Conservation (phyloP, 2,329 filamentous ascomycete species). For the Colletotrichum sp. region DNA sequence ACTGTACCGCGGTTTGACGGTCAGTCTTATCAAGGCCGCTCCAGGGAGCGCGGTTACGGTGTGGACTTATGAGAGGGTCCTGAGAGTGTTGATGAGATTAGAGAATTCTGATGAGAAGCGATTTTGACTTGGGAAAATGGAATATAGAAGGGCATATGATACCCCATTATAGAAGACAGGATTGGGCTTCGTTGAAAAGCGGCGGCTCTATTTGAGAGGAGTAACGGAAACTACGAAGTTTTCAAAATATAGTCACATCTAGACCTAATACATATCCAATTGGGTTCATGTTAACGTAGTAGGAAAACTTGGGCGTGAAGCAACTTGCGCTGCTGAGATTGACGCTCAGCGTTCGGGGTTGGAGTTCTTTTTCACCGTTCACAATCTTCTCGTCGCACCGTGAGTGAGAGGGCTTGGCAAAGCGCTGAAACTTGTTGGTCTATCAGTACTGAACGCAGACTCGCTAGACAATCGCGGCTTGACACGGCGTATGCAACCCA, state of each 20-base stretch:
- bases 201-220: background rate
- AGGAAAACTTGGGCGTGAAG: background rate
- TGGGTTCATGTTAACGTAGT: background rate
- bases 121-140: background rate
- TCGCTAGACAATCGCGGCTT: background rate
- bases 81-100: constrained; percentile 61
- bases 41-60: constrained; percentile 92
- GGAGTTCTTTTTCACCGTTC: background rate
- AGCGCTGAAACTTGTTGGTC: background rate
- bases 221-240: background rate
- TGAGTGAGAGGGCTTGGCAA: background rate
- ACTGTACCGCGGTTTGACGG: constrained; percentile 85
- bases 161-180: background rate
- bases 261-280: background rate
- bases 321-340: background rate
- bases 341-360: background rate
- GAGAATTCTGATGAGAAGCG: constrained; percentile 27
- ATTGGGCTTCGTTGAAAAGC: background rate
- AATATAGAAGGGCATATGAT: constrained; percentile 23
- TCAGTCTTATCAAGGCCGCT: constrained; percentile 91
- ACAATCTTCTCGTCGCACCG: background rate
- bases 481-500: background rate
- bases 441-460: background rate
- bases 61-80: constrained; percentile 87
- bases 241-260: background rate